Conservation (phyloP, 371 early-diverging fungal species). For the Haplosporangium sp. region DNA sequence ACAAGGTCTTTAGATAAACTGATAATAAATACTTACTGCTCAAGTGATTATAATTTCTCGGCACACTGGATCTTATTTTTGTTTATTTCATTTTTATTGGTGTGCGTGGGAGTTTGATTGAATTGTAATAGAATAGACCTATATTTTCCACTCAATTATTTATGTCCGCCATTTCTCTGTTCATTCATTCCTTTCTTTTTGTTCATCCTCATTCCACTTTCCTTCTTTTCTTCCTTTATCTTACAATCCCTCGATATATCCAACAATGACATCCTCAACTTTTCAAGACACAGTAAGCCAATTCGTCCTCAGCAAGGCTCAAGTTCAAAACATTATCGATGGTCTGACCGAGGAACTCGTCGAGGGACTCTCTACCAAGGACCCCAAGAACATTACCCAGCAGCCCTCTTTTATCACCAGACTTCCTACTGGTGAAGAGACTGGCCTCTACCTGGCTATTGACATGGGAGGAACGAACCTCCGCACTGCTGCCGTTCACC, state of each 20-base stretch:
- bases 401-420: constrained; percentile 89
- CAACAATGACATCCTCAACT: constrained; percentile 22
- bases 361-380: constrained; percentile 65
- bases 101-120: background rate
- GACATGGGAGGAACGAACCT: constrained; percentile 96
- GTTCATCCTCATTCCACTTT: constrained; percentile 1
- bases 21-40: background rate
- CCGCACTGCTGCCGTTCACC: constrained; percentile 83
- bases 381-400: constrained; percentile 59
- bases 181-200: constrained; percentile 1
- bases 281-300: constrained; percentile 42
- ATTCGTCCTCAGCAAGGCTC: constrained; percentile 59
- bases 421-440: constrained; percentile 88
- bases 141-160: background rate
- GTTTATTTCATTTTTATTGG: background rate
- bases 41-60: background rate
- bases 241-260: background rate
- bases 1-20: background rate
- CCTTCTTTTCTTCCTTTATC: constrained; percentile 1
- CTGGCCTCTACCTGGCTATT: constrained; percentile 86
- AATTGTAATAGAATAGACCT: background rate
- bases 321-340: constrained; percentile 63
- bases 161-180: constrained; percentile 1
- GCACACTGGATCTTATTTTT: background rate
- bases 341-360: constrained; percentile 62